Percentiles rank a stretch among this genome's conserved stretches.
These are phyloP conservation scores for Thraustochytrium sp. DNA, from an alignment of 352 stramenopile species.

Conservation along the genomic window DNA sequence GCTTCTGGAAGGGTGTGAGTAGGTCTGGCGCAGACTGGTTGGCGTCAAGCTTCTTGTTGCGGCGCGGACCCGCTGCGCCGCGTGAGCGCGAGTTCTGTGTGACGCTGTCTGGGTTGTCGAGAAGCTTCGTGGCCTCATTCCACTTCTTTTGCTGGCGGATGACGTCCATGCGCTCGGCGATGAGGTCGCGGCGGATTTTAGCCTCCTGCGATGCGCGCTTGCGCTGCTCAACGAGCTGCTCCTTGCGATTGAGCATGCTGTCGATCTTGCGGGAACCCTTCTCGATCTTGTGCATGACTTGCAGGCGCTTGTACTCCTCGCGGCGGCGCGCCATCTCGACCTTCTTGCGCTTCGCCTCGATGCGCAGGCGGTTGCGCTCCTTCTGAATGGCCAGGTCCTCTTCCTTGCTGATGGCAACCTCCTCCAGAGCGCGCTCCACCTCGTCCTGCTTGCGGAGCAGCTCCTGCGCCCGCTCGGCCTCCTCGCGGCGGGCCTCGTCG, in stretches of 20 bases:
- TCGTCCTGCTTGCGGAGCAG: constrained; percentile 47
- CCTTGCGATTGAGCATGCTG: constrained; percentile 38
- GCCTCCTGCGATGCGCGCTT: constrained; percentile 34
- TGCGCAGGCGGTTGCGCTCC: constrained; percentile 20
- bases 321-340: constrained; percentile 10
- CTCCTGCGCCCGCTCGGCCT: constrained; percentile 50
- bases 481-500: constrained; percentile 50
- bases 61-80: not conserved
- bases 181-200: constrained; percentile 42
- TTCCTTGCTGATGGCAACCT: constrained; percentile 40
- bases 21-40: constrained; percentile 16
- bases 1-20: constrained; percentile 24
- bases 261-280: not conserved
- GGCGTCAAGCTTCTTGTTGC: not conserved
- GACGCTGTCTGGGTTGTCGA: constrained; percentile 3
- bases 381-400: constrained; percentile 28
- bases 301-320: constrained; percentile 14
- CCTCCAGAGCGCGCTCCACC: constrained; percentile 47
- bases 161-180: constrained; percentile 22
- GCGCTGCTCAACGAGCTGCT: constrained; percentile 2
- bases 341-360: constrained; percentile 40
- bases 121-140: constrained; percentile 29
- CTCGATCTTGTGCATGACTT: constrained; percentile 40
- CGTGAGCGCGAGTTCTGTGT: not conserved
- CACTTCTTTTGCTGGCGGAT: constrained; percentile 43